phyloP scores from a whole-genome alignment of 257 asterid species.

The Asclepias syriaca region DNA sequence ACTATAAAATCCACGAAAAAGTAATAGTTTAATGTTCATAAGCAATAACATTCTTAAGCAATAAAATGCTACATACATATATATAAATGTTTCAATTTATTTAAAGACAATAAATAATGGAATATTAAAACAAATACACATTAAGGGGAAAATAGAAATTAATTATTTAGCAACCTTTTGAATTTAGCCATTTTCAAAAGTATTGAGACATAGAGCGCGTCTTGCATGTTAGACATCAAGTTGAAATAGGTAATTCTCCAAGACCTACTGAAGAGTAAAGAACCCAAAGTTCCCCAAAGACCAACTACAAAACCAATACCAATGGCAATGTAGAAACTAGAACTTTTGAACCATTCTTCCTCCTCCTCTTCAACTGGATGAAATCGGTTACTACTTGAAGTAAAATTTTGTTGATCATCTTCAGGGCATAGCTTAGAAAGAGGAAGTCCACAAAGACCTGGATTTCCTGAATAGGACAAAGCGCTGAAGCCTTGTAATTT shows the following conservation, averaged over 20 bases:
- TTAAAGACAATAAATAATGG: too few species aligned
- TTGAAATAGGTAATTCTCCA: neutral
- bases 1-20: too few species aligned
- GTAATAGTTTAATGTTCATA: too few species aligned
- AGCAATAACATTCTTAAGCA: too few species aligned
- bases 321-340: neutral
- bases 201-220: neutral
- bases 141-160: neutral
- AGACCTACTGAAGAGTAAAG: neutral
- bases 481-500: neutral
- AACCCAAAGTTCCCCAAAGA: neutral
- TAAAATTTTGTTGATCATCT: neutral
- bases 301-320: neutral
- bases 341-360: neutral
- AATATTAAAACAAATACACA: too few species aligned
- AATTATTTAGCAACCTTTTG: neutral
- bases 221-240: neutral
- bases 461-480: neutral
- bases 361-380: neutral
- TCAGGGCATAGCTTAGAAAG: neutral
- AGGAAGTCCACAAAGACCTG: neutral
- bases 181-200: neutral
- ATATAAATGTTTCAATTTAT: too few species aligned
- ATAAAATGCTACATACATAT: too few species aligned
- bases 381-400: neutral